These are phyloP conservation scores for Euphorbia pulcherrima DNA, from an alignment of 345 rosid species.

Conservation along the genomic window DNA sequence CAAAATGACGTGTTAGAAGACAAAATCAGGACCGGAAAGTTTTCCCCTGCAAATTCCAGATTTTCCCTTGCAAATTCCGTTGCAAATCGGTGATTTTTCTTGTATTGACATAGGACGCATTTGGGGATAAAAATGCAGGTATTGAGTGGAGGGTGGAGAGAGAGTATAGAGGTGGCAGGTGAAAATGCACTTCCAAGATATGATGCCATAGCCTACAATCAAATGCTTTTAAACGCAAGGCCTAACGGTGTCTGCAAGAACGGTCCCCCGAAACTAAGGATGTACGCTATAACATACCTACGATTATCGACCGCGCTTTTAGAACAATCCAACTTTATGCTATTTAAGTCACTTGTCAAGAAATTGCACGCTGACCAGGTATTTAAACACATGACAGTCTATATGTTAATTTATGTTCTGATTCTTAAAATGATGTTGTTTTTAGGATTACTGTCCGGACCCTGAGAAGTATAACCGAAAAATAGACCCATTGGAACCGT, in stretches of 20 bases:
- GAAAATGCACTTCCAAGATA: conserved; percentile 77
- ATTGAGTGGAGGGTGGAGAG: conserved; percentile 71
- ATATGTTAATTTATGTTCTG: not conserved
- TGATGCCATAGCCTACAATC: conserved; percentile 64
- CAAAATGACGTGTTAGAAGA: too few relatives aligned
- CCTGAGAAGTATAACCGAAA: conserved; percentile 48
- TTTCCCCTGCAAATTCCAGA: too few relatives aligned
- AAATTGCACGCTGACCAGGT: conserved; percentile 87
- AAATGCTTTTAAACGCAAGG: conserved; percentile 69
- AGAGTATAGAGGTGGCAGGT: conserved; percentile 70
- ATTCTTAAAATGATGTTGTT: not conserved
- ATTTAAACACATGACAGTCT: conserved; percentile 8
- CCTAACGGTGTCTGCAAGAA: conserved; percentile 63
- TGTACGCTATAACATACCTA: conserved; percentile 72
- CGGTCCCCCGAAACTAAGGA: conserved; percentile 48
- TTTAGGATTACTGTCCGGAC: conserved; percentile 49
- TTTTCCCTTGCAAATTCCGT: too few relatives aligned
- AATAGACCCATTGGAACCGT: conserved; percentile 44
- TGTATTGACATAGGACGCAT: too few relatives aligned
- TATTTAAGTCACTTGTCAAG: conserved; percentile 68
- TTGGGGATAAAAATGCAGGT: conserved; percentile 45
- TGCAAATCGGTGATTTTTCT: too few relatives aligned
- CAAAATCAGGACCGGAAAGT: too few relatives aligned
- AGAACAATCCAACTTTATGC: conserved; percentile 41
- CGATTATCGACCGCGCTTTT: conserved; percentile 52